Percentiles rank a stretch among this genome's conserved stretches.
Conservation (phyloP, 129 eudicot species). For the Calendula officinalis region DNA sequence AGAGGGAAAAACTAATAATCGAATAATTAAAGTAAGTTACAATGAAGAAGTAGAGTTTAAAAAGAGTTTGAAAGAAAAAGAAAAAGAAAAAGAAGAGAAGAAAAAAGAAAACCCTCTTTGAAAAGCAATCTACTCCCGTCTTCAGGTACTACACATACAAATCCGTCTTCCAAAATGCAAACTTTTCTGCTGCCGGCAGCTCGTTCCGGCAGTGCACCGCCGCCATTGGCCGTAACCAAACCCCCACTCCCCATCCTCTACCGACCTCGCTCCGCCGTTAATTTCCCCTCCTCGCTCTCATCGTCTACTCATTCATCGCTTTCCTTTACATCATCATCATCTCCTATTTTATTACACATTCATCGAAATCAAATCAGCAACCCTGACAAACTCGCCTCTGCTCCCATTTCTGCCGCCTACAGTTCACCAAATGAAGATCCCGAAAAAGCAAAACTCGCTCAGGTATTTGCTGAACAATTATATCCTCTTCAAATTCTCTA, state of each 20-base stretch:
- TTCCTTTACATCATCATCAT: conserved; percentile 20
- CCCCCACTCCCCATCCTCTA: conserved; percentile 16
- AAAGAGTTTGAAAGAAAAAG: no score
- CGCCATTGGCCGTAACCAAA: conserved; percentile 28
- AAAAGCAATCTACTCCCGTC: no score
- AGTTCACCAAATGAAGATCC: conserved; percentile 47
- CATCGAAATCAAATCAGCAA: background rate
- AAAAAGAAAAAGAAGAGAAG: no score
- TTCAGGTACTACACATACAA: no score
- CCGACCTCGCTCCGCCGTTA: conserved; percentile 24
- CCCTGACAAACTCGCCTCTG: conserved; percentile 36
- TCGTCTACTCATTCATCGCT: conserved; percentile 8
- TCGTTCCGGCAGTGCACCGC: conserved; percentile 51
- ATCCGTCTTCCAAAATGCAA: conserved; percentile 42
- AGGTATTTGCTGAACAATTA: conserved; percentile 39
- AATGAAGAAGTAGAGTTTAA: no score
- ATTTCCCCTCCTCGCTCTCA: background rate
- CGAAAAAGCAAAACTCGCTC: conserved; percentile 74
- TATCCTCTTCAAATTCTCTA: background rate
- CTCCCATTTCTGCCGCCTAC: conserved; percentile 38
- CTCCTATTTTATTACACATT: background rate
- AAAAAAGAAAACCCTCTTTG: no score
- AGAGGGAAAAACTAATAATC: no score
- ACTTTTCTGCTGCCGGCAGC: conserved; percentile 68
- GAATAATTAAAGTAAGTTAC: no score